Evolutionary conservation across 169 alveolate genomes (phyloP), one percentile per base, ranked within the genome.

Genomic region (Cryptosporidium viatorum): DNA sequence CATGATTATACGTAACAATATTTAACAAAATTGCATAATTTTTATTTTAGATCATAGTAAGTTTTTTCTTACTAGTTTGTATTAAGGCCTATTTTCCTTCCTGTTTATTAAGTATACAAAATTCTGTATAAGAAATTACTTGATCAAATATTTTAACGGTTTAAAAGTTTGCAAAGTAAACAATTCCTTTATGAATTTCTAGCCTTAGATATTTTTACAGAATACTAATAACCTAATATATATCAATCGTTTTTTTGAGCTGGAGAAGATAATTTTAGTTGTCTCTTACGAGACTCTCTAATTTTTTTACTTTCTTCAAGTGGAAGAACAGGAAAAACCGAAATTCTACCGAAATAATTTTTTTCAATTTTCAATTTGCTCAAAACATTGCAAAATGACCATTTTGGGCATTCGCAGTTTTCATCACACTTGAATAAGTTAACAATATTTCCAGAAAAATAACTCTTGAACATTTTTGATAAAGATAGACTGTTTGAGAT

Each of bases 361-460:
- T 35, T 74, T 58, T 74, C 73, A 8, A 12, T 31, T n/a, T 7
- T 74, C 18, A 74, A 23, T 4, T 21, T 74, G 37, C 3, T 35
- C n/a, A 74, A 23, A 37, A 74, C 55, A 33, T 74, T 74, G 37
- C 10, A 60, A 60, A 74, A 74, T 8, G 86, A 74, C 86, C 86
- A 74, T n/a, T 23, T 41, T 21, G 86, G 71, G 59, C 73, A 58
- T 18, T 31, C 48, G 26, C 86, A 74, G 14, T 74, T 48, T 39
- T 74, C 60, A 9, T 29, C 18, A 26, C 86, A 74, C 12, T 52
- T 52, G 5, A 58, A 50, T 58, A 52, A 74, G 9, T 23, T n/a
- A 33, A 68, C 29, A 0, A 41, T 41, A 18, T n/a, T 51, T 12
- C 52, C 59, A 33, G 52, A 18, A 37, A 37, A 68, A 5, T 68